These are phyloP conservation scores for Xerocomus amazonicus DNA, from an alignment of 1,284 basidiomycete species.

Conservation along the genomic window DNA sequence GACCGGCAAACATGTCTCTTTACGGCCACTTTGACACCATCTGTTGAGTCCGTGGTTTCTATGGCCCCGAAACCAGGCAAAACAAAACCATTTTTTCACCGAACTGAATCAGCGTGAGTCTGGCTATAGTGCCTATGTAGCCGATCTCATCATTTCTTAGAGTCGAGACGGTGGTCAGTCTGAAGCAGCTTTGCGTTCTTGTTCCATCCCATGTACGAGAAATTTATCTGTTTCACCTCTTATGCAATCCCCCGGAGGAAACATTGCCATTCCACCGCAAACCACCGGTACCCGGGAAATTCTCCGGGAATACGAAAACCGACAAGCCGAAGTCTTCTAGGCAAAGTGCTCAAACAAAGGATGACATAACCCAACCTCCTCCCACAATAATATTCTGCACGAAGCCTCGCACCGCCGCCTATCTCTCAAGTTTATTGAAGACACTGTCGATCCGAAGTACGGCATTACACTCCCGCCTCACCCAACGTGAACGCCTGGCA, in stretches of 20 bases:
- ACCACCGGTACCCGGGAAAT: constrained; percentile 44
- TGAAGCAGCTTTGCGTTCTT: constrained; percentile 90
- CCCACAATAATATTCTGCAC: constrained; percentile 96
- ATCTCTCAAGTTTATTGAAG: constrained; percentile 79
- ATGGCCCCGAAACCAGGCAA: constrained; percentile 80
- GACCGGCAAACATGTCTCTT: constrained; percentile 95
- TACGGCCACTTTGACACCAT: constrained; percentile 89
- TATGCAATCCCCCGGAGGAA: constrained; percentile 84
- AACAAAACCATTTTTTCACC: constrained; percentile 82
- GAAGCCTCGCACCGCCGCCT: constrained; percentile 84
- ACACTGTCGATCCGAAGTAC: constrained; percentile 81
- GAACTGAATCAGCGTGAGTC: constrained; percentile 74
- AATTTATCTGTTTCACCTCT: constrained; percentile 86
- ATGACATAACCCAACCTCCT: constrained; percentile 65
- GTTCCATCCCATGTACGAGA: constrained; percentile 96
- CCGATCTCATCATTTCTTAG: constrained; percentile 38
- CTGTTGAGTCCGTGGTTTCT: constrained; percentile 79
- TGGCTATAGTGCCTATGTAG: neutral
- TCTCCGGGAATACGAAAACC: constrained; percentile 31
- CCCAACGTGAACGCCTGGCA: constrained; percentile 82
- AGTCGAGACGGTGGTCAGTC: constrained; percentile 79
- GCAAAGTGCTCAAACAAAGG: constrained; percentile 43
- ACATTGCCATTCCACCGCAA: constrained; percentile 63
- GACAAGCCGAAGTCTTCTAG: constrained; percentile 34
- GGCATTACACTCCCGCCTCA: constrained; percentile 89